Base-by-base conservation (phyloP, 2,329 filamentous ascomycete species). In the Colletotrichum abscissum region DNA sequence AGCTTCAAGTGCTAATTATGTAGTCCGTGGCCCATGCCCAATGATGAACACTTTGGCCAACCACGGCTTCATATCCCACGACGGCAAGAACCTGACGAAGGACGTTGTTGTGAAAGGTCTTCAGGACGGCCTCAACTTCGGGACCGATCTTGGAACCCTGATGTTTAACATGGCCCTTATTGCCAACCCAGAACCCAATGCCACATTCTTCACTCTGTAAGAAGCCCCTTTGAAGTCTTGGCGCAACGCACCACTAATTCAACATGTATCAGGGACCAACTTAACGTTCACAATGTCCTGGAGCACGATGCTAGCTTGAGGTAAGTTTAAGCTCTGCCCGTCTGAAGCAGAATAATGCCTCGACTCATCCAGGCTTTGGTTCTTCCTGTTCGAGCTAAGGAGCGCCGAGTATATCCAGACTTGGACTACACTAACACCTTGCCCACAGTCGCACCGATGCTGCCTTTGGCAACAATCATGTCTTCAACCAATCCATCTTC, bases 21-120 rank as follows among this genome's bases (percentile, higher is more conserved):
- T 30, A 84, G 81, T 82, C 24, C 80, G 83, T 19, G 81, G 82
- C 0, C 86, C 87, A 28, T 89, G 87, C 70, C 86, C 87, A 1
- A 86, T 87, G 82, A 79, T 88, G 69, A 89, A 89, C 76, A 84
- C 86, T 0, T 79, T 89, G n/a, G 84, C 86, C 5, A 89, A 88
- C 76, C 85, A 88, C 72, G 84, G 83, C 16, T 87, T 85, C 68
- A 81, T 89, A 1, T 86, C 85, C 3, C 87, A 82, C 62, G 77
- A 86, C 66, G 87, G 87, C 52, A 80, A 79, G 57, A 81, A 85
- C 75, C 79, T 88, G 64, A 85, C 82, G 14, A 75, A 79, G 42
- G 77, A 82, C 59, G 81, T 80, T 24, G 81, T 83, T 0, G 76
- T 86, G 7, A 75, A 79, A 7, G 87, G 79, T 26, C 75, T 89